A percentile compares a stretch with the other conserved stretches of the same genome.
Evolutionary conservation across 2,329 filamentous ascomycete genomes (phyloP).

Genomic region (Monilinia fructigena): DNA sequence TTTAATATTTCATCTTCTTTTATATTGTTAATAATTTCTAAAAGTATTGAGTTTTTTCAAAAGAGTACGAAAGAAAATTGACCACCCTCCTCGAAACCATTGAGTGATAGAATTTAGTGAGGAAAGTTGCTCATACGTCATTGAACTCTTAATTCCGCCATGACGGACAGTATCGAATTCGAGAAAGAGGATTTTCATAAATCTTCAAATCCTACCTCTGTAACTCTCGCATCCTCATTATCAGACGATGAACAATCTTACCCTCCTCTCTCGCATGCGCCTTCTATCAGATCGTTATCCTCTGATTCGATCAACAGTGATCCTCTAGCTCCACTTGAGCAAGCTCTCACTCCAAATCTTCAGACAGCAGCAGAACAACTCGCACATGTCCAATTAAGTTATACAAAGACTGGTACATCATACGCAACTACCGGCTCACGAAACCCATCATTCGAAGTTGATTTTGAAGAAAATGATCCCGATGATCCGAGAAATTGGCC

Average conservation of each 20-base stretch:
- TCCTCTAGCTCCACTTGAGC: constrained; percentile 43
- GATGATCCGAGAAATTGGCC: constrained; percentile 70
- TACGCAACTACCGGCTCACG: constrained; percentile 47
- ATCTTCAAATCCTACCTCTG: constrained; percentile 16
- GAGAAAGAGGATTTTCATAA: constrained; percentile 29
- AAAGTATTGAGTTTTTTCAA: neutral
- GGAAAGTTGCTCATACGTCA: neutral
- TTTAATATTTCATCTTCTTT: neutral
- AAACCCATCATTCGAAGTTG: constrained; percentile 66
- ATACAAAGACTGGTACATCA: constrained; percentile 46
- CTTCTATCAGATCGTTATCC: constrained; percentile 25
- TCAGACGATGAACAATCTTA: constrained; percentile 30
- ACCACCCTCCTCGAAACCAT: neutral
- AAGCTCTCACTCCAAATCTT: constrained; percentile 42
- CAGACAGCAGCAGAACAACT: constrained; percentile 45
- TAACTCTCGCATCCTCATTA: constrained; percentile 19
- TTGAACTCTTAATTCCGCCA: constrained; percentile 19
- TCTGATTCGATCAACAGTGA: constrained; percentile 34
- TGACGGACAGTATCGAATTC: constrained; percentile 26
- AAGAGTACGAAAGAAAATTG: neutral
- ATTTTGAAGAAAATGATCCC: constrained; percentile 63
- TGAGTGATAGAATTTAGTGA: neutral
- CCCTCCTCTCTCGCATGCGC: constrained; percentile 14
- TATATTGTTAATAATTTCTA: no score
- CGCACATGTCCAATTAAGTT: constrained; percentile 40